Base-by-base conservation (phyloP, 2,329 filamentous ascomycete genomes). In the Rhynchosporium agropyri region DNA sequence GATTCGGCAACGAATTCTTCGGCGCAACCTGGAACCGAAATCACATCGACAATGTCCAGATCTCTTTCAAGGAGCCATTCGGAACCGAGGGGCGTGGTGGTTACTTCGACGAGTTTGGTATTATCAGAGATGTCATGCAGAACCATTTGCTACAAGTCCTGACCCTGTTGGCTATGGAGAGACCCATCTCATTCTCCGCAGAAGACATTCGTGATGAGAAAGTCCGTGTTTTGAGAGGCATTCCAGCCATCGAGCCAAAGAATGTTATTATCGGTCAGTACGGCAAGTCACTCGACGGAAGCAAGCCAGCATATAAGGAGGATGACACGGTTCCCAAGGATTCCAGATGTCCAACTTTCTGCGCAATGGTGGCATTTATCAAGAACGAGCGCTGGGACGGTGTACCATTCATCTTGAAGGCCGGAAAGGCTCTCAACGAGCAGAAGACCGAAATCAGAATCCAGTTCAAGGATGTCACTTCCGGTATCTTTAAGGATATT, bases 341-440 rank as follows among this genome's bases (percentile, higher is more conserved):
- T 71, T 97, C 94, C 40, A 88, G 96, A 73, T 99, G 95, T 84
- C 94, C 95, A 33, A 99, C 95, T 6, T 99, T 99, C 83, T 97
- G 93, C 75, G 94, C 95, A 43, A 88, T 99, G 79, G 94, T 97
- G 42, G 93, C 92, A 42, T 97, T 96, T 81, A 98, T 99, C 80
- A 98, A 98, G 86, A 99, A 99, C 78, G 95, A 99, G 86, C 85
- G 95, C 72, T 99, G 95, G 95, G 96, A 99, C 71, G 96, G 95
- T 62, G 95, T 99, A 59, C 95, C 95, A 58, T 99, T 99, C 83
- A 99, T 99, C 79, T 85, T 99, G 81, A 99, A 99, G 89, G 95
- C 95, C 51, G 95, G 95, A 73, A 99, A 99, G 83, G 93, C 95
- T 50, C 83, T 99, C 68, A 99, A 99, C 78, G 95, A 99, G 84